Percentiles rank a stretch among this genome's conserved stretches.
Conservation (phyloP, 2,329 filamentous ascomycete species). For the Fonsecaea erecta region DNA sequence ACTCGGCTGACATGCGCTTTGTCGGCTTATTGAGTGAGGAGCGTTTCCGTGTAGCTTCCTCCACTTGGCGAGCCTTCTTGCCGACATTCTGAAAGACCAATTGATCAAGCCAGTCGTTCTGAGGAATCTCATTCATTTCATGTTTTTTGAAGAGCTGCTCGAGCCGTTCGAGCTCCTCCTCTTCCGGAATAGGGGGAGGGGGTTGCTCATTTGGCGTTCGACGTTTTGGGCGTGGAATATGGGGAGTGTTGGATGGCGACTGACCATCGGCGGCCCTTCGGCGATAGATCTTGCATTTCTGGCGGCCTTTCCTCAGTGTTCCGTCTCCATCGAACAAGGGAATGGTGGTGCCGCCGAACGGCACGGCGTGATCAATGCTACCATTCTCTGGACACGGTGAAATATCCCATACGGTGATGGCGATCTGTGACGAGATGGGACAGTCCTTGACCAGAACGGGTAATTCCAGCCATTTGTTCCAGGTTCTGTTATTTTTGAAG, state of each 20-base stretch:
- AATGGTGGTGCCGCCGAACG: slow-evolving; percentile 93
- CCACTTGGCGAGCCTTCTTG: slow-evolving; percentile 70
- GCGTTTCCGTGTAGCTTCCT: slow-evolving; percentile 66
- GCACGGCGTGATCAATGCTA: slow-evolving; percentile 76
- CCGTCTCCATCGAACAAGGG: slow-evolving; percentile 91
- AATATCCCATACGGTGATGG: slow-evolving; percentile 94
- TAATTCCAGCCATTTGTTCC: slow-evolving; percentile 95
- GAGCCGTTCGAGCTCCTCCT: slow-evolving; percentile 85
- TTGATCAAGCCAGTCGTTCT: slow-evolving; percentile 94
- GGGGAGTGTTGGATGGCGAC: slow-evolving; percentile 77
- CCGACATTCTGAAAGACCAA: slow-evolving; percentile 90
- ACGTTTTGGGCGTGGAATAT: slow-evolving; percentile 62
- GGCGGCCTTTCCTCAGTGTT: slow-evolving; percentile 85
- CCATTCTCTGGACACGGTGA: slow-evolving; percentile 75
- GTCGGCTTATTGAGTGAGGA: slow-evolving; percentile 45
- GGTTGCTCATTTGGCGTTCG: slow-evolving; percentile 54
- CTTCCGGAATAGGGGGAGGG: slow-evolving; percentile 64
- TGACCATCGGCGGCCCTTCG: slow-evolving; percentile 84
- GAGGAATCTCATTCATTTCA: slow-evolving; percentile 93
- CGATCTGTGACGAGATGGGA: slow-evolving; percentile 79
- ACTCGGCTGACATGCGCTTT: slow-evolving; percentile 38
- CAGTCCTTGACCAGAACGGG: slow-evolving; percentile 83
- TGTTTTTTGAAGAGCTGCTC: slow-evolving; percentile 95
- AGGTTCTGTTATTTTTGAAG: slow-evolving; percentile 74
- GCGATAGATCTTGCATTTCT: slow-evolving; percentile 86